These are phyloP conservation scores for Cronartium quercuum DNA, from an alignment of 1,284 basidiomycete genomes.

Conservation along the genomic window DNA sequence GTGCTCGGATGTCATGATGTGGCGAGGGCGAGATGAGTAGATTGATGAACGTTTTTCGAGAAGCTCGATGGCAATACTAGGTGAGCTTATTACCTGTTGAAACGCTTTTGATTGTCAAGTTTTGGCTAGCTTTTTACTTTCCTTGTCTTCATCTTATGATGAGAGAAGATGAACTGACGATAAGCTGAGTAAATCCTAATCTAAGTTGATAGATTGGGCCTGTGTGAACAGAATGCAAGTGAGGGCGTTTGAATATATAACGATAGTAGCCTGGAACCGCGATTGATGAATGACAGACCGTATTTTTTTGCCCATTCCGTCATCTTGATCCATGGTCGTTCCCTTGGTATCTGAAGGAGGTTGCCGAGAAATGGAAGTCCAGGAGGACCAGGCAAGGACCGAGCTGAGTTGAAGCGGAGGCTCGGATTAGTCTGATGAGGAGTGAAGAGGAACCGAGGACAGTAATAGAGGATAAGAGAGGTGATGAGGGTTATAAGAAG, in stretches of 20 bases:
- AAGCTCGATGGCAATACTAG: slow-evolving; percentile 45
- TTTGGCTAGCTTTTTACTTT: neutral
- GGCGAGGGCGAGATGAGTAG: slow-evolving; percentile 45
- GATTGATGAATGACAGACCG: slow-evolving; percentile 28
- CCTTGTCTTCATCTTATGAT: neutral
- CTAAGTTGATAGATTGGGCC: slow-evolving; percentile 46
- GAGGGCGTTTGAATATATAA: neutral
- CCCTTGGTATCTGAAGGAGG: slow-evolving; percentile 42
- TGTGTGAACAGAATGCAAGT: slow-evolving; percentile 2
- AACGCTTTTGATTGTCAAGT: too few relatives aligned
- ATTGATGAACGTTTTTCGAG: slow-evolving; percentile 46
- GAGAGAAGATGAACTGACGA: slow-evolving; percentile 22
- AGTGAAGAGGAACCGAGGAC: neutral
- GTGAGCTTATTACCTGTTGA: slow-evolving; percentile 41
- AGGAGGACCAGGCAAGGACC: slow-evolving; percentile 1
- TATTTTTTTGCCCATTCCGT: slow-evolving; percentile 43
- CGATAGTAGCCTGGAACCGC: too few relatives aligned
- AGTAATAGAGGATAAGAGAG: neutral
- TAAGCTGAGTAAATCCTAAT: slow-evolving; percentile 42
- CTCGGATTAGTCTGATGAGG: neutral
- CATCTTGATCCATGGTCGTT: slow-evolving; percentile 43
- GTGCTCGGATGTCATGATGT: slow-evolving; percentile 47
- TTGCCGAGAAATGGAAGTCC: slow-evolving; percentile 43
- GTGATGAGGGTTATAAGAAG: neutral
- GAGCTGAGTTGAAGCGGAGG: neutral